Base-by-base conservation (phyloP, 257 asterid genomes). In the Scutellaria minor region DNA sequence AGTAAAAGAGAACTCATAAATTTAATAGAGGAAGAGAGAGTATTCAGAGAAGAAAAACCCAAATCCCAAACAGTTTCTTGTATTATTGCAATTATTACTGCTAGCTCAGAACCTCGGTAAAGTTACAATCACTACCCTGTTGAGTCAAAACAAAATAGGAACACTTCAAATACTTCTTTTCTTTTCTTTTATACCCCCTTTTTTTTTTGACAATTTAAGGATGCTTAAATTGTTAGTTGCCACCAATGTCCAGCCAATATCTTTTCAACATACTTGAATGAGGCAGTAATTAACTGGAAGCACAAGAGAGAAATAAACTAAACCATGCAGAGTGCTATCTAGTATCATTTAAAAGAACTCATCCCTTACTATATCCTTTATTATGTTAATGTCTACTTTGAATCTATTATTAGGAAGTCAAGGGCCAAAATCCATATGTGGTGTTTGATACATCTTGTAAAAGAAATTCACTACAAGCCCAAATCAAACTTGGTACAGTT, bases 401-500 rank as follows among this genome's bases (percentile, higher is more conserved):
- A 60, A 61, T 61, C 70, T 50, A 37, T 37, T 14, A 15, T 7
- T 14, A 72, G 53, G 45, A 35, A 59, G 51, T 51, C 20, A 48
- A n/a, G n/a, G 18, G 54, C 66, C 51, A 63, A 40, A 64, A 39
- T 52, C 42, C 63, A 62, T 41, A 24, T 40, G 44, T 53, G 40
- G 48, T 64, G 46, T 14, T 52, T 24, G 9, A 24, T 22, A 64
- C n/a, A 53, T 41, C 41, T 24, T 37, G 13, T 41, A 46, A 47
- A 66, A 48, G 7, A 66, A 45, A 18, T 31, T 37, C 55, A 7
- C 54, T 46, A 20, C 39, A 41, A 55, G 47, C 72, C 45, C 52
- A 74, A 10, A 31, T 9, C 50, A 74, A 55, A 67, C 79, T 68
- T 59, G 51, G 45, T 61, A 68, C 39, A 62, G 57, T 62, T 39